Base-by-base conservation (phyloP, 257 asterid genomes). In the Petrea volubilis region DNA sequence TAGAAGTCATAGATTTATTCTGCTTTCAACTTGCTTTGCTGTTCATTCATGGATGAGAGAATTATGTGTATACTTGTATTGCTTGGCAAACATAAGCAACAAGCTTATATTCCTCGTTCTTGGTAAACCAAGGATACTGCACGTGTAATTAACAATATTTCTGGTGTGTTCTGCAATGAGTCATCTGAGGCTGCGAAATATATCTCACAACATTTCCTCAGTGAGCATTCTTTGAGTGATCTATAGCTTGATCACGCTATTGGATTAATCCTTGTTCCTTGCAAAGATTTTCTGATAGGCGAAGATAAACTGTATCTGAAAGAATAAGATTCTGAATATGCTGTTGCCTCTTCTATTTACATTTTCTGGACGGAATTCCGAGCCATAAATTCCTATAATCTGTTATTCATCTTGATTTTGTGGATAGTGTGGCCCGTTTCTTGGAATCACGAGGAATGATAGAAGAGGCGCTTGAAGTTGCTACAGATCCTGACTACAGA, bases 371-470 rank as follows among this genome's bases (percentile, higher is more conserved):
- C 50, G 71, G 47, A 52, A 20, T 67, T 52, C 47, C 10, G 60
- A 60, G 58, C 13, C 57, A 2, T 11, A 4, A 46, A 41, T 23
- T 63, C 36, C 23, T 46, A 38, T 14, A 62, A 44, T 57, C 15
- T 46, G 29, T 34, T 36, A 29, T 56, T 62, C 67, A 28, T 25
- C 51, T 71, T 74, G 75, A 52, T 69, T 79, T 70, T 73, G 53
- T 71, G 60, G 33, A 27, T 73, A 93, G 98, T 84, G 98, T 93
- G 72, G 98, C 97, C 40, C 97, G 74, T 72, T 93, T 93, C 88
- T 83, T 93, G 89, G 98, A 95, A 78, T 95, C 99, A 49, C 93
- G 99, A 36, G 99, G 93, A 63, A 95, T 92, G 96, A 81, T 83
- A 67, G 95, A 83, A 83, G 97, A 92, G 60, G 99, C 99, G 62